phyloP scores from a whole-genome alignment of 345 rosid species.

The Aegle marmelos region DNA sequence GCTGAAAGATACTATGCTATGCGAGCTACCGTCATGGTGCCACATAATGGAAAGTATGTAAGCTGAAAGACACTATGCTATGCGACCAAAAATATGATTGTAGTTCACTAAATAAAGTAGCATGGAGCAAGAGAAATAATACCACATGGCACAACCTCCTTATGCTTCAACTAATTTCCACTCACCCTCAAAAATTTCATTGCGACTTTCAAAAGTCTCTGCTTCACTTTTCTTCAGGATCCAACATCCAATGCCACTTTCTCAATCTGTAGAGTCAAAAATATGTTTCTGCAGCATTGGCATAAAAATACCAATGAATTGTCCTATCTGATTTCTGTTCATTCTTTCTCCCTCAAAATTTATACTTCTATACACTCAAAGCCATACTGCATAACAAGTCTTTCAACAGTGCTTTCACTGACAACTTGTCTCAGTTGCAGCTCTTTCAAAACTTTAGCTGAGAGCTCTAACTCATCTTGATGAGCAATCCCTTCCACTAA shows the following conservation, averaged over 20 bases:
- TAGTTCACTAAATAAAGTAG: neutral
- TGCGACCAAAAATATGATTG: neutral
- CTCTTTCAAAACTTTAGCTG: slow-evolving; percentile 62
- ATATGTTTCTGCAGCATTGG: neutral
- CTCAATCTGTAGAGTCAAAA: neutral
- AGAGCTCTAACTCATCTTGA: slow-evolving; percentile 52
- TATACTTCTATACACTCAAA: slow-evolving; percentile 31
- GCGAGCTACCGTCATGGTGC: too few relatives aligned
- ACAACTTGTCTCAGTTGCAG: slow-evolving; percentile 43
- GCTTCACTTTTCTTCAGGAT: neutral
- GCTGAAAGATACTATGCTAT: neutral
- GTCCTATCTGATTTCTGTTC: neutral
- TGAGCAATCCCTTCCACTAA: slow-evolving; percentile 78
- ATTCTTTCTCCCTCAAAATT: neutral
- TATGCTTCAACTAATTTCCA: neutral
- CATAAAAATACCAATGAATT: neutral
- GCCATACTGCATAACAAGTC: slow-evolving; percentile 66
- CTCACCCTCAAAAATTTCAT: neutral
- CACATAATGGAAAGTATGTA: too few relatives aligned
- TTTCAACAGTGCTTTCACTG: slow-evolving; percentile 60
- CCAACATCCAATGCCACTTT: neutral
- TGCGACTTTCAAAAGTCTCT: neutral
- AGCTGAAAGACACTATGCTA: too few relatives aligned
- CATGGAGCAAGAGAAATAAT: neutral
- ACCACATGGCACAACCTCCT: neutral